Evolutionary conservation across 169 alveolate genomes (phyloP), one percentile per base, ranked within the genome.

Genomic region (Babesia caballi): DNA sequence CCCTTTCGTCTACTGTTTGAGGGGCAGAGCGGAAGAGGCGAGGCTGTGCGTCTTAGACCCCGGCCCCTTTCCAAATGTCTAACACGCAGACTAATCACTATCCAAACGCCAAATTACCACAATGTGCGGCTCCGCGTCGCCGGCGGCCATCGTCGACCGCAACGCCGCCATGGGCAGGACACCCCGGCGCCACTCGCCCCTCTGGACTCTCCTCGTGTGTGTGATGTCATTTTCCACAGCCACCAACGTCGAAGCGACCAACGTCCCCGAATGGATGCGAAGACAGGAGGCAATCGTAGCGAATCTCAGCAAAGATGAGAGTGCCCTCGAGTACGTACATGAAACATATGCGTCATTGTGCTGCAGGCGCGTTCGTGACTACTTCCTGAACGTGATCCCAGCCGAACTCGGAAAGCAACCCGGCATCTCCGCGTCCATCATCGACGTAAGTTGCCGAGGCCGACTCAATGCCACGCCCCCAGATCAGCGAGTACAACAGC

Each of bases 401-500:
- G 35, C 44, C 2, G 51, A 63, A 17, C 25, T 63, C 4, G 27
- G 50, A 15, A 32, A 0, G 15, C 17, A 49, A 25, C 51, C 58
- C 4, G 73, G 73, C 14, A 49, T 63, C 7, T 47, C 73, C n/a
- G 73, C 73, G 25, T 44, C 73, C 0, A 25, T 63, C 7, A 33
- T 63, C 14, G 73, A 63, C 28, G 73, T 63, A 44, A 9, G 73
- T 63, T 63, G 0, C 5, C 9, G 8, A 7, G 11, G 17, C 4
- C 27, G 9, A 12, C 5, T 32, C 21, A 50, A 32, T 17, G 11
- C 25, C 23, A 5, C 36, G 25, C 9, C 38, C 35, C 7, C 50
- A 63, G 73, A 63, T 63, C 28, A 27, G 15, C 15, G 44, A 63
- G 41, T 63, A 63, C 73, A 63, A 63, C 23, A 11, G 61, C 44